phyloP scores from a whole-genome alignment of 371 early-diverging fungal species.

The Conidiobolus incongruus region DNA sequence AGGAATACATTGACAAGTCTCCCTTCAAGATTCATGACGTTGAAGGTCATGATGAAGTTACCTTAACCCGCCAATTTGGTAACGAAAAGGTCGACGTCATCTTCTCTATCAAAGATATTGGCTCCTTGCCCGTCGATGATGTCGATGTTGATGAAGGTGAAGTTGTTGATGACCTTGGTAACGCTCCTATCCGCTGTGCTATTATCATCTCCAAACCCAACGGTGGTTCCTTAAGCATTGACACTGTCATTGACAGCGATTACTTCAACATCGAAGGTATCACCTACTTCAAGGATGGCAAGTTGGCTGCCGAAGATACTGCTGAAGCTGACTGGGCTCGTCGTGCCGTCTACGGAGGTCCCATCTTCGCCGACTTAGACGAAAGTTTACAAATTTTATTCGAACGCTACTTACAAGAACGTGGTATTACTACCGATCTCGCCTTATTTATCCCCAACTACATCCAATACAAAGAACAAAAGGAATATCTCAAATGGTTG shows the following conservation, averaged over 20 bases:
- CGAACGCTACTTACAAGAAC: conserved; percentile 66
- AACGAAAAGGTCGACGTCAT: conserved; percentile 69
- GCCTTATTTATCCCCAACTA: conserved; percentile 70
- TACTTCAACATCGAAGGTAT: conserved; percentile 66
- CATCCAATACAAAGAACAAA: conserved; percentile 85
- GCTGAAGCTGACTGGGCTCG: conserved; percentile 85
- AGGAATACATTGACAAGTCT: conserved; percentile 45
- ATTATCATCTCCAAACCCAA: conserved; percentile 51
- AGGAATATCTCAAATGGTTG: conserved; percentile 78
- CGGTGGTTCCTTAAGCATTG: conserved; percentile 55
- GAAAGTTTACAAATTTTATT: conserved; percentile 57
- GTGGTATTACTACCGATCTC: conserved; percentile 58
- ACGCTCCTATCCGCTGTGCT: conserved; percentile 48
- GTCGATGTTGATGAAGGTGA: conserved; percentile 29
- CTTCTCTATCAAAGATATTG: conserved; percentile 72
- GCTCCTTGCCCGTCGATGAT: conserved; percentile 24
- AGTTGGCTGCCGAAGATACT: conserved; percentile 36
- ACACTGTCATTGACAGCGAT: conserved; percentile 59
- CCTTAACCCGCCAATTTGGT: conserved; percentile 61
- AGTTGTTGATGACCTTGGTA: conserved; percentile 25
- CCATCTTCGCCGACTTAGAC: conserved; percentile 77
- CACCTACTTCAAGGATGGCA: conserved; percentile 38
- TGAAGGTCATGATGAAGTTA: conserved; percentile 56
- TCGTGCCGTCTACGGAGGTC: conserved; percentile 73
- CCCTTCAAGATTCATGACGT: conserved; percentile 70